Evolutionary conservation across 2,329 filamentous ascomycete species (phyloP).

Genomic region (Chaetomium sp.): DNA sequence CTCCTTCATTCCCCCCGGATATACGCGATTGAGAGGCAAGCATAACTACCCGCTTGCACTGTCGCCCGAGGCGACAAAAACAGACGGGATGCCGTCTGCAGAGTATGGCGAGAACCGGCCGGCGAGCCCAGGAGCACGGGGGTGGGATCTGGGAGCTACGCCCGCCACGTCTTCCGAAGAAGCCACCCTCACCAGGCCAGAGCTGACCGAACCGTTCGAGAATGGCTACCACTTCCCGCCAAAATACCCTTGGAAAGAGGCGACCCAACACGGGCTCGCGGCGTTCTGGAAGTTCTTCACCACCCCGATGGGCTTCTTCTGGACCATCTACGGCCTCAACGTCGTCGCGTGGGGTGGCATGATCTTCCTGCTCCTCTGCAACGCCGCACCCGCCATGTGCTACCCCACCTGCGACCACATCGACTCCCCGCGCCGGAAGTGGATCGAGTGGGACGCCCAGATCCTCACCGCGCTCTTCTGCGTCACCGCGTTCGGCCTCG

Average conservation of each 20-base stretch:
- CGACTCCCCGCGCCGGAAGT: conserved; percentile 74
- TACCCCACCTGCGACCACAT: conserved; percentile 68
- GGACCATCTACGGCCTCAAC: conserved; percentile 78
- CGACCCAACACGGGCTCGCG: conserved; percentile 58
- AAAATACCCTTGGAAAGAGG: conserved; percentile 60
- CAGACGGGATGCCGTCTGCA: background rate
- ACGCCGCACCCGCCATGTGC: conserved; percentile 75
- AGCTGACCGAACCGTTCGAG: conserved; percentile 50
- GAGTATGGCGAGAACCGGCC: conserved; percentile 2
- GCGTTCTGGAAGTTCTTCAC: conserved; percentile 72
- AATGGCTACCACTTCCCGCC: conserved; percentile 69
- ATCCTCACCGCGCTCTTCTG: conserved; percentile 84
- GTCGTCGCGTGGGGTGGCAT: conserved; percentile 89
- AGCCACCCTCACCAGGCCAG: conserved; percentile 31
- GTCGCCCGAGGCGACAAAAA: background rate
- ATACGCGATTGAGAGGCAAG: conserved; percentile 12
- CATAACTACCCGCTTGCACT: background rate
- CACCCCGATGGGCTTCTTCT: conserved; percentile 74
- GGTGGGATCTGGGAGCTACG: conserved; percentile 1
- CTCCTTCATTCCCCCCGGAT: conserved; percentile 42
- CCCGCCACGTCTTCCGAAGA: conserved; percentile 31
- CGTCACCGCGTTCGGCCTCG: conserved; percentile 80
- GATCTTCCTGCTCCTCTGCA: conserved; percentile 82
- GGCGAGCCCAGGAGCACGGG: conserved; percentile 11
- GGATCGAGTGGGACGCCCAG: conserved; percentile 85